phyloP scores from a whole-genome alignment of 2,329 filamentous ascomycete species.

The Stachybotrys echinatus region DNA sequence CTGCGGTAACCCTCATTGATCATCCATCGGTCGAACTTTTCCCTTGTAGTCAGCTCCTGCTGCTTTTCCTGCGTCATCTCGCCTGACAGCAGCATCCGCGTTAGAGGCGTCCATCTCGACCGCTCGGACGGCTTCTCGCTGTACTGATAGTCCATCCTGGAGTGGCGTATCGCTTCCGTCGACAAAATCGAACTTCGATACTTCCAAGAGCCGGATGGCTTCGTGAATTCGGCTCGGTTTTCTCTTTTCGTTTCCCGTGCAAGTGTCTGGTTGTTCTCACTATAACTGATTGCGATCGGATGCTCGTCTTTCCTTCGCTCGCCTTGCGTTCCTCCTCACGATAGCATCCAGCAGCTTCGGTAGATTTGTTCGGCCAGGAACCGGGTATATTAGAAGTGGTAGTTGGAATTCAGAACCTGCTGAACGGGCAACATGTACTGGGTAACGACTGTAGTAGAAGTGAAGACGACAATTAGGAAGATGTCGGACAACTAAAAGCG shows the following conservation, averaged over 20 bases:
- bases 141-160: conserved; percentile 1
- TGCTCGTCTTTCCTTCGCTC: no score
- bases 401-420: conserved; percentile 46
- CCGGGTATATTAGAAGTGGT: background rate
- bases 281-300: no score
- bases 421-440: conserved; percentile 32
- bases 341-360: background rate
- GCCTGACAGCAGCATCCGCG: conserved; percentile 75
- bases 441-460: conserved; percentile 23
- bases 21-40: conserved; percentile 83
- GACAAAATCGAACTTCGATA: background rate
- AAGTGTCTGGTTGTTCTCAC: no score
- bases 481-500: conserved; percentile 4
- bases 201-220: no score
- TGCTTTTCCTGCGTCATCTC: conserved; percentile 73
- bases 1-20: conserved; percentile 80
- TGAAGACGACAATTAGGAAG: conserved; percentile 18
- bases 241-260: no score
- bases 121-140: conserved; percentile 53
- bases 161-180: background rate
- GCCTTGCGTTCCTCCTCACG: no score
- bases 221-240: background rate
- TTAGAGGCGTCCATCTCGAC: conserved; percentile 76
- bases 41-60: conserved; percentile 60
- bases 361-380: background rate